A percentile compares a stretch with the other conserved stretches of the same genome.
phyloP scores from a whole-genome alignment of 106 monocot genomes.

The Apostasia ramifera region DNA sequence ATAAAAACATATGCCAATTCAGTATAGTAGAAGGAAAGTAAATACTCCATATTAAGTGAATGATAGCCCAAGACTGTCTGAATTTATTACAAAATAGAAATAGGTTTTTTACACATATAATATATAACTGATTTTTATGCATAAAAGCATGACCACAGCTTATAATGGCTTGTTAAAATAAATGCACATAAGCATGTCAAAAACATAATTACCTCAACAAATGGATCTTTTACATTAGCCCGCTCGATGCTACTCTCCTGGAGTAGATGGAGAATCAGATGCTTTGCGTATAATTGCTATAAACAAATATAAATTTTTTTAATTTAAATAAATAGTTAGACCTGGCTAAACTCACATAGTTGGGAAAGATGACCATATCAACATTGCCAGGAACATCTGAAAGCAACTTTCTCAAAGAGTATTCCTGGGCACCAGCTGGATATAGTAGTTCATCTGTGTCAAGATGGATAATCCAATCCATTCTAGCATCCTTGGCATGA shows the following conservation, averaged over 20 bases:
- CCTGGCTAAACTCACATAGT: slow-evolving; percentile 55
- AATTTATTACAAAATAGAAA: background rate
- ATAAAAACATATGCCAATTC: slow-evolving; percentile 1
- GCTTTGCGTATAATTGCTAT: background rate
- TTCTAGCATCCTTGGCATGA: slow-evolving; percentile 46
- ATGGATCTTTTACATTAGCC: slow-evolving; percentile 85
- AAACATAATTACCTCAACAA: slow-evolving; percentile 50
- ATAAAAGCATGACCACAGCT: no score
- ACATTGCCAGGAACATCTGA: slow-evolving; percentile 73
- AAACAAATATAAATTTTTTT: background rate
- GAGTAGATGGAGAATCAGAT: slow-evolving; percentile 5
- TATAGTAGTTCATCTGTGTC: slow-evolving; percentile 85
- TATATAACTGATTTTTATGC: no score
- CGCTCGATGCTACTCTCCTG: slow-evolving; percentile 90
- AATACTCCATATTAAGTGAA: background rate
- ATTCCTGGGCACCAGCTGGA: slow-evolving; percentile 74
- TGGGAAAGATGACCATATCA: slow-evolving; percentile 95
- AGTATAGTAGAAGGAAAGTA: background rate
- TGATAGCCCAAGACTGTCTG: background rate
- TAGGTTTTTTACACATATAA: background rate
- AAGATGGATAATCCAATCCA: slow-evolving; percentile 93
- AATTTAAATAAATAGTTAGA: background rate
- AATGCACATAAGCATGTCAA: background rate
- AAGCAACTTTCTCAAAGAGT: slow-evolving; percentile 68
- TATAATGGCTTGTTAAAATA: no score